phyloP scores from a whole-genome alignment of 306 rosid species.

The Fagus sylvatica region DNA sequence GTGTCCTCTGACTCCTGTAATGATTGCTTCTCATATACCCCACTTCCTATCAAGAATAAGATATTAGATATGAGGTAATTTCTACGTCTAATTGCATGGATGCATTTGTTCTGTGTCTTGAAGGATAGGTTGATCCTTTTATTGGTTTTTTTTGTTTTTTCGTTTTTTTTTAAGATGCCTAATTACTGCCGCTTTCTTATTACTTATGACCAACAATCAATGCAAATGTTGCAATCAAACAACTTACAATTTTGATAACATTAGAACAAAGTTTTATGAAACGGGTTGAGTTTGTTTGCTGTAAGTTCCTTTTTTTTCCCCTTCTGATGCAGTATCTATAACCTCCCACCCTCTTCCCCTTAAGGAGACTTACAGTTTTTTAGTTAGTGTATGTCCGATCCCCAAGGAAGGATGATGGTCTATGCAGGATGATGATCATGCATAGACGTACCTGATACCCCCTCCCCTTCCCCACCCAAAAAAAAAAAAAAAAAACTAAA shows the following conservation, averaged over 20 bases:
- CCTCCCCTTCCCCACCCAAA: not conserved
- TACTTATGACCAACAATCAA: constrained; percentile 10
- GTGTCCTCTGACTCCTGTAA: constrained; percentile 25
- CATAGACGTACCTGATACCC: not conserved
- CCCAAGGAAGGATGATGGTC: too few species aligned
- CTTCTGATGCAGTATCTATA: not conserved
- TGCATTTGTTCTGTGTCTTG: not conserved
- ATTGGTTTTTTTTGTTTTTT: not conserved
- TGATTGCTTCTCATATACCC: constrained; percentile 43
- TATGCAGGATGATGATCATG: too few species aligned
- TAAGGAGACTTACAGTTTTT: too few species aligned
- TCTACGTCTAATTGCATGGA: constrained; percentile 9
- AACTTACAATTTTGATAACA: constrained; percentile 13
- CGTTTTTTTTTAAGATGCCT: not conserved
- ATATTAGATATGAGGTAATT: constrained; percentile 51
- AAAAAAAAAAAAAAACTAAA: too few species aligned
- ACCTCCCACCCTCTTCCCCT: too few species aligned
- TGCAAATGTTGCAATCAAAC: constrained; percentile 16
- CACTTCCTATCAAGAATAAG: constrained; percentile 30
- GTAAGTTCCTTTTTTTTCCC: not conserved
- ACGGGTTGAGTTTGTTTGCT: not conserved
- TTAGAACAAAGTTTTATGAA: not conserved
- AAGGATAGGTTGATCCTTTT: not conserved
- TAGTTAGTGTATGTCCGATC: too few species aligned
- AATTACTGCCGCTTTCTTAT: not conserved